These are phyloP conservation scores for Leishmania tropica DNA, from an alignment of 208 protist species.

Conservation along the genomic window DNA sequence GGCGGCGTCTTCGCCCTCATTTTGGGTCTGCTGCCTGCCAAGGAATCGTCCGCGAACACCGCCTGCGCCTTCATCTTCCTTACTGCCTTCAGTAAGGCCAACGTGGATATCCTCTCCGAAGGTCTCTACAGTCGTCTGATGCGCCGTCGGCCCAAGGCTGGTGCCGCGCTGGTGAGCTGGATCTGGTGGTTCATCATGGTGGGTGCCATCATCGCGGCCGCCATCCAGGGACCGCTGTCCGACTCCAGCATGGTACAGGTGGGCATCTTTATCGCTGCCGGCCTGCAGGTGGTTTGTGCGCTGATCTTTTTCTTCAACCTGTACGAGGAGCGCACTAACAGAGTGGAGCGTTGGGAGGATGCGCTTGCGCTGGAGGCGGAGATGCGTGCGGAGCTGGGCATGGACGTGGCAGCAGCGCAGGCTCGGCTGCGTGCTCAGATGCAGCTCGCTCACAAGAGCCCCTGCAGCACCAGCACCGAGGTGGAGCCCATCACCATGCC, in stretches of 20 bases:
- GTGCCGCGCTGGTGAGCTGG: slow-evolving; percentile 60
- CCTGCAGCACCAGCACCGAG: not conserved
- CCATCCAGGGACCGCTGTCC: slow-evolving; percentile 57
- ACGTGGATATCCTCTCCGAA: slow-evolving; percentile 75
- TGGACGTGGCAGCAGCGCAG: slow-evolving; percentile 11
- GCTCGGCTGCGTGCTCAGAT: slow-evolving; percentile 10
- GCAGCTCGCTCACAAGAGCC: no score
- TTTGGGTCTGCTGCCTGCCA: slow-evolving; percentile 48
- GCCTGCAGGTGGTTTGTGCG: slow-evolving; percentile 43
- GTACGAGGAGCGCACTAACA: slow-evolving; percentile 64
- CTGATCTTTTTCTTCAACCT: slow-evolving; percentile 67
- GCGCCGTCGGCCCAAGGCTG: slow-evolving; percentile 42
- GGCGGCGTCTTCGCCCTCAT: slow-evolving; percentile 43
- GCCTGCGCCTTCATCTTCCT: slow-evolving; percentile 63
- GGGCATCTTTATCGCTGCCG: slow-evolving; percentile 53
- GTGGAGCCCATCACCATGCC: not conserved
- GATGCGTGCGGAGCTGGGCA: slow-evolving; percentile 29
- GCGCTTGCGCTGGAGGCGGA: slow-evolving; percentile 29
- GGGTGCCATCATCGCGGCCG: slow-evolving; percentile 42
- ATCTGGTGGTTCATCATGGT: slow-evolving; percentile 70
- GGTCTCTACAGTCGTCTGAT: slow-evolving; percentile 79
- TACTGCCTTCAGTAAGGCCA: slow-evolving; percentile 47
- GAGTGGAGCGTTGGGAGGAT: slow-evolving; percentile 53
- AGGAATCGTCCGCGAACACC: slow-evolving; percentile 36
- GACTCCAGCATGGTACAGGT: slow-evolving; percentile 40